phyloP scores from a whole-genome alignment of 176 grass and related monocot species.

The Musa itinerans region DNA sequence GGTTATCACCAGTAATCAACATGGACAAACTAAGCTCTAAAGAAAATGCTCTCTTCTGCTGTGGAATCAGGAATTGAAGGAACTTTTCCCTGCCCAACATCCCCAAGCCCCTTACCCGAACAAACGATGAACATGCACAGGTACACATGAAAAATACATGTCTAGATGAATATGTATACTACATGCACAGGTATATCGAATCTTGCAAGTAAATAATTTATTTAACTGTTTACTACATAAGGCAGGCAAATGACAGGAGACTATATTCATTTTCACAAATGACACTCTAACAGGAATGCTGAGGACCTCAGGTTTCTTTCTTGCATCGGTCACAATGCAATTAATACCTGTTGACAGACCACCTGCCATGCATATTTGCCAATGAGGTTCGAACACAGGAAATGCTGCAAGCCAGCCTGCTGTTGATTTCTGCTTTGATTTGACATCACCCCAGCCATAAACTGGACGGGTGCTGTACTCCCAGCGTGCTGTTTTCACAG shows the following conservation, averaged over 20 bases:
- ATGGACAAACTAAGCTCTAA: no score
- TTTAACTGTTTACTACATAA: not conserved
- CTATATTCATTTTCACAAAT: not conserved
- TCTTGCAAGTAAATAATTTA: not conserved
- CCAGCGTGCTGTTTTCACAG: slow-evolving; percentile 87
- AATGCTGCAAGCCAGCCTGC: slow-evolving; percentile 91
- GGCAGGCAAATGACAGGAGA: not conserved
- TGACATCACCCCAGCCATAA: slow-evolving; percentile 86
- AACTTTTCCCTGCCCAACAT: not conserved
- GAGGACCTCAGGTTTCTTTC: not conserved
- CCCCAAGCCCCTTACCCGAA: not conserved
- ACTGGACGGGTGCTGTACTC: slow-evolving; percentile 79
- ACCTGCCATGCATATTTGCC: slow-evolving; percentile 92
- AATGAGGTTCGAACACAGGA: slow-evolving; percentile 98
- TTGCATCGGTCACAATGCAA: not conserved
- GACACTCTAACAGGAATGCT: not conserved
- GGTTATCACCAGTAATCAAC: no score
- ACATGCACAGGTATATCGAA: not conserved
- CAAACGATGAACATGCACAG: not conserved
- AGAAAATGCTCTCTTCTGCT: no score
- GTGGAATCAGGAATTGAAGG: not conserved
- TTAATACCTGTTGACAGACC: slow-evolving; percentile 81
- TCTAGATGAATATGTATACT: not conserved
- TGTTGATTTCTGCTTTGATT: slow-evolving; percentile 65
- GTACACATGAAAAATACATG: not conserved